Base-by-base conservation (phyloP, 2,329 filamentous ascomycete genomes). In the Fusarium nygamai region DNA sequence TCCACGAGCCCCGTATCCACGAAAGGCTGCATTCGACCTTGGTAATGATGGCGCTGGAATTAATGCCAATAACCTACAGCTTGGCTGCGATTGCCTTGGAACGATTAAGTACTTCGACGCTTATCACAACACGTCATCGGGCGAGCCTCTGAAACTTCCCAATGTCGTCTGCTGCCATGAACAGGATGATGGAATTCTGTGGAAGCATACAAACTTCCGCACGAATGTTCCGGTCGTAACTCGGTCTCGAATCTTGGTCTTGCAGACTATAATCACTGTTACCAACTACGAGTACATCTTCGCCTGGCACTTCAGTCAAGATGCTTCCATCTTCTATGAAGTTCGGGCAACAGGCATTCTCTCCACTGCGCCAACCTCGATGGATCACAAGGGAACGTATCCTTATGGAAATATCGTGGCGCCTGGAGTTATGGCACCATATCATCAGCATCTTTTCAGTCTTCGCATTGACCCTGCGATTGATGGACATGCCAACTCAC, bases 361-460 rank as follows among this genome's bases (percentile, higher is more conserved):
- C 10, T 83, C 82, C 0, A 84, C 82, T 0, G 75, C 68, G 24
- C 87, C 90, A 38, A 84, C 87, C 9, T 86, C 83, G 67, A 86
- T 89, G 64, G 89, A 89, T 54, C 86, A 90, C 6, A 68, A 64
- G 67, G 88, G 90, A 0, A 59, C 60, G 59, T 88, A 80, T 24
- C 83, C 82, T 1, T 92, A 88, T 76, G 90, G 89, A 8, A 93
- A 89, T 41, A 84, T 91, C 6, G 90, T 93, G 6, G 85, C 86
- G 1, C 87, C 88, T 0, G 91, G 91, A 0, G 88, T 90, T 0
- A 80, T 92, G 10, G 91, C 91, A 0, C 89, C 90, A 29, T 91
- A 92, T 78, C 91, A 93, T 68, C 91, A 93, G 77, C 91, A 93
- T 79, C 85, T 93, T 43, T 93, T 93, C 78, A 87, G 85, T n/a